Evolutionary conservation across 345 rosid genomes (phyloP).

Genomic region (Euphorbia tirucalli): DNA sequence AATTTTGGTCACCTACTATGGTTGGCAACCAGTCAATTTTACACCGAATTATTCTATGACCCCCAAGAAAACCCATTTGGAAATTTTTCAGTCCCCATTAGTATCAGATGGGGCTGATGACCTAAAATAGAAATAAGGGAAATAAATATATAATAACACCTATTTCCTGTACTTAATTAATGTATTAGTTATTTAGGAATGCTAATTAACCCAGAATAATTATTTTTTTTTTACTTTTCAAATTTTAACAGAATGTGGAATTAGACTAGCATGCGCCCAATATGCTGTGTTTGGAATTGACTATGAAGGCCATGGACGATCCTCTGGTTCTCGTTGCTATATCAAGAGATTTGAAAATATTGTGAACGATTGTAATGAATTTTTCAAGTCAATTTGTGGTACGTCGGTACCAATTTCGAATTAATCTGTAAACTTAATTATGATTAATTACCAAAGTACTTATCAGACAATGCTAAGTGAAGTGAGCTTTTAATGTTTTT

Average conservation of each 20-base stretch:
- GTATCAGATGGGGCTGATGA: slow-evolving; percentile 7
- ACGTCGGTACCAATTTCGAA: slow-evolving; percentile 3
- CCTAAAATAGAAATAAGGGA: background rate
- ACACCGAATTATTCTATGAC: too few relatives aligned
- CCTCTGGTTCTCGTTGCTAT: slow-evolving; percentile 85
- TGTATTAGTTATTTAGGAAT: background rate
- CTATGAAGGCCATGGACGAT: slow-evolving; percentile 89
- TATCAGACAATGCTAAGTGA: background rate
- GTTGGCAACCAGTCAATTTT: slow-evolving; percentile 9
- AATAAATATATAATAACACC: background rate
- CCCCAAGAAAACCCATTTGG: background rate
- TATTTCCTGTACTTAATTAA: too few relatives aligned
- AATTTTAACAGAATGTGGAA: slow-evolving; percentile 60
- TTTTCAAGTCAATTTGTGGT: slow-evolving; percentile 72
- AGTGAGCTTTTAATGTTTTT: background rate
- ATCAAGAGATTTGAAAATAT: slow-evolving; percentile 77
- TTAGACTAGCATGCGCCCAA: slow-evolving; percentile 66
- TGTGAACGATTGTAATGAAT: slow-evolving; percentile 67
- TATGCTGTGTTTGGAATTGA: slow-evolving; percentile 90
- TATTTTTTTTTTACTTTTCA: background rate
- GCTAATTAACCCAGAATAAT: background rate
- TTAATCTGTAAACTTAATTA: background rate
- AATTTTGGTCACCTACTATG: background rate
- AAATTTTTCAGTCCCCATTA: background rate
- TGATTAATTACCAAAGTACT: background rate